A percentile compares a stretch with the other conserved stretches of the same genome.
These are phyloP conservation scores for Stellera chamaejasme DNA, from an alignment of 345 rosid genomes.

Conservation along the genomic window DNA sequence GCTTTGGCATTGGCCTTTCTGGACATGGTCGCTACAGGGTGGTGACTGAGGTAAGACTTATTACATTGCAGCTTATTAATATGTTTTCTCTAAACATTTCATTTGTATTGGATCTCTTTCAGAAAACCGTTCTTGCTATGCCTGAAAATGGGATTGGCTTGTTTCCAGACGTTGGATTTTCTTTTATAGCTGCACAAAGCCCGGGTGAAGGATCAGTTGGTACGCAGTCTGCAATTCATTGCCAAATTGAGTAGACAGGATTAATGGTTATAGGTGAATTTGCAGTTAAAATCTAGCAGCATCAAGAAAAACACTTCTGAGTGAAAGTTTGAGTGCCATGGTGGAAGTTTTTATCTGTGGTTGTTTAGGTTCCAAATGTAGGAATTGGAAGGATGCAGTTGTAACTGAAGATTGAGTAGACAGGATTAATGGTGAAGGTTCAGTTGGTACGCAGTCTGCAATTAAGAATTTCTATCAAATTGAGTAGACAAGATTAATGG, in stretches of 20 bases:
- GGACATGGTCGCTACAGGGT: slow-evolving; percentile 90
- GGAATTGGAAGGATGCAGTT: too few relatives aligned
- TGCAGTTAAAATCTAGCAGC: background rate
- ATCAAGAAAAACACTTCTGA: background rate
- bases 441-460: slow-evolving; percentile 53
- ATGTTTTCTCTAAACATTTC: slow-evolving; percentile 9
- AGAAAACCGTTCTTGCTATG: slow-evolving; percentile 88
- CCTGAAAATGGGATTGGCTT: slow-evolving; percentile 97
- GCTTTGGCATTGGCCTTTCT: slow-evolving; percentile 89
- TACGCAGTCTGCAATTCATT: slow-evolving; percentile 21
- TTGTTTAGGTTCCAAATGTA: background rate
- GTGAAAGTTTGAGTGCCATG: background rate
- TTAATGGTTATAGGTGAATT: background rate
- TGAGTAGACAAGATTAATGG: background rate
- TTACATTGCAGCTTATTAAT: slow-evolving; percentile 2
- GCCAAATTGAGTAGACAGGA: background rate
- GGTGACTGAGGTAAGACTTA: slow-evolving; percentile 63
- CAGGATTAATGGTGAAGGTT: slow-evolving; percentile 51
- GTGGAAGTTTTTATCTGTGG: background rate
- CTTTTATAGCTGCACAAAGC: slow-evolving; percentile 75
- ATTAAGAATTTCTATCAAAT: background rate
- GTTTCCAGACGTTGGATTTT: slow-evolving; percentile 97
- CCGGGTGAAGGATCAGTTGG: slow-evolving; percentile 97
- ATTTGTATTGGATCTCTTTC: slow-evolving; percentile 10
- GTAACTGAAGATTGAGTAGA: too few relatives aligned